A percentile compares a stretch with the other conserved stretches of the same genome.
These are phyloP conservation scores for Metschnikowia peoriensis DNA, from an alignment of 805 yeast species.

Conservation along the genomic window DNA sequence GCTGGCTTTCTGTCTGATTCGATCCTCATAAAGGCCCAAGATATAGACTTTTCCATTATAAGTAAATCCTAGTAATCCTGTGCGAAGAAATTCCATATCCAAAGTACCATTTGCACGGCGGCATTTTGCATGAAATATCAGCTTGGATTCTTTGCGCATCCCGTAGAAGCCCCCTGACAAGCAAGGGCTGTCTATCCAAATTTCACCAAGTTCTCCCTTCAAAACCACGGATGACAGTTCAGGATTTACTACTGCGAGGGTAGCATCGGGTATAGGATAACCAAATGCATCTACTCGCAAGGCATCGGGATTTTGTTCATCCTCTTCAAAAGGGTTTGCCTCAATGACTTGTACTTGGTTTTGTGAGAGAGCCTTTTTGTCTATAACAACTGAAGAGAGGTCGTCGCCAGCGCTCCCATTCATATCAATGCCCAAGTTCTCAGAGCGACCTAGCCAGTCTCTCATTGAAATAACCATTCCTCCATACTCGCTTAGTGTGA, in stretches of 20 bases:
- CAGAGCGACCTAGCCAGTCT: conserved; percentile 82
- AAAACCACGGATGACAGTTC: conserved; percentile 76
- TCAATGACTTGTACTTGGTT: conserved; percentile 69
- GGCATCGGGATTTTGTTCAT: conserved; percentile 37
- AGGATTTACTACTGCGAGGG: conserved; percentile 90
- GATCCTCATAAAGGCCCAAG: conserved; percentile 86
- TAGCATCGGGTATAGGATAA: conserved; percentile 90
- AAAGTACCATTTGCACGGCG: conserved; percentile 66
- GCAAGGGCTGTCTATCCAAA: conserved; percentile 96
- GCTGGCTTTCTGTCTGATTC: conserved; percentile 73
- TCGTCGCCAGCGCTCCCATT: conserved; percentile 27
- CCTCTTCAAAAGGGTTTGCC: conserved; percentile 47
- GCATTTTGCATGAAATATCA: conserved; percentile 80
- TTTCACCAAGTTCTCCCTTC: conserved; percentile 84
- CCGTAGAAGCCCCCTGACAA: conserved; percentile 90
- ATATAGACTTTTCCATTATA: conserved; percentile 85
- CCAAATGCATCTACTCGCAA: conserved; percentile 90
- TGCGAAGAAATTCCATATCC: conserved; percentile 79
- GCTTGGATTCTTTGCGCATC: conserved; percentile 59
- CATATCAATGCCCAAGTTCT: conserved; percentile 52
- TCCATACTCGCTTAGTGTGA: conserved; percentile 89
- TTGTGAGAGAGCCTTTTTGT: conserved; percentile 67
- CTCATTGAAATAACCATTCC: conserved; percentile 91
- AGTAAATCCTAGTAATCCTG: conserved; percentile 87
- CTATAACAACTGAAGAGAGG: conserved; percentile 66